Percentiles rank a stretch among this genome's conserved stretches.
Conservation (phyloP, 306 rosid genomes). For the Quercus mongolica region DNA sequence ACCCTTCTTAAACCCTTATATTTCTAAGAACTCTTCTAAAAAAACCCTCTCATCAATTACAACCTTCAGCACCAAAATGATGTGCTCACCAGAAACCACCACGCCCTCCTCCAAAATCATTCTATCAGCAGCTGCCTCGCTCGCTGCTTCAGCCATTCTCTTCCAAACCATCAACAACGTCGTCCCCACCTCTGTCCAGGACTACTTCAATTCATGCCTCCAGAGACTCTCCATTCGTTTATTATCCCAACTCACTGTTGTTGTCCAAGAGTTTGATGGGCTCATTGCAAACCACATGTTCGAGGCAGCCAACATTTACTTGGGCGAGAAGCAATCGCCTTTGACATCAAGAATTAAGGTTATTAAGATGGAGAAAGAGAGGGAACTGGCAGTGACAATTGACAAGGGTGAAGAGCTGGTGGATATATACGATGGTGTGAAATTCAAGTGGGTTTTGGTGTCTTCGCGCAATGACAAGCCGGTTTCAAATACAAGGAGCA, state of each 20-base stretch:
- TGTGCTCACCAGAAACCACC: conserved; percentile 12
- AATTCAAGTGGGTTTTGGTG: conserved; percentile 45
- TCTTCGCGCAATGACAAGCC: conserved; percentile 21
- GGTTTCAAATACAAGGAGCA: background rate
- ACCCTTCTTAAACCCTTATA: no score
- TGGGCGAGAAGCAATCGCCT: conserved; percentile 31
- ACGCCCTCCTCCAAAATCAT: conserved; percentile 17
- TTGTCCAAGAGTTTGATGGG: conserved; percentile 49
- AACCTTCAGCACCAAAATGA: background rate
- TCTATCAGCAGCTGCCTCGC: conserved; percentile 39
- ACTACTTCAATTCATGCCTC: conserved; percentile 21
- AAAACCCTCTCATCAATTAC: no score
- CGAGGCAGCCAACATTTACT: conserved; percentile 40
- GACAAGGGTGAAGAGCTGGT: conserved; percentile 38
- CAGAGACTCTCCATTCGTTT: conserved; percentile 23
- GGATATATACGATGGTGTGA: conserved; percentile 37
- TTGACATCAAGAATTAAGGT: conserved; percentile 30
- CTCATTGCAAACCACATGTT: conserved; percentile 47
- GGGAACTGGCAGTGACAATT: conserved; percentile 26
- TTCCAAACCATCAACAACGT: conserved; percentile 34
- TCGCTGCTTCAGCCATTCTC: conserved; percentile 38
- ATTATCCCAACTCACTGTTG: conserved; percentile 34
- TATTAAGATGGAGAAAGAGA: conserved; percentile 35
- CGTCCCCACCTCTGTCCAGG: conserved; percentile 30
- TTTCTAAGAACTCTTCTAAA: no score